A percentile compares a stretch with the other conserved stretches of the same genome.
Conservation (phyloP, 306 rosid species). For the Morella rubra region DNA sequence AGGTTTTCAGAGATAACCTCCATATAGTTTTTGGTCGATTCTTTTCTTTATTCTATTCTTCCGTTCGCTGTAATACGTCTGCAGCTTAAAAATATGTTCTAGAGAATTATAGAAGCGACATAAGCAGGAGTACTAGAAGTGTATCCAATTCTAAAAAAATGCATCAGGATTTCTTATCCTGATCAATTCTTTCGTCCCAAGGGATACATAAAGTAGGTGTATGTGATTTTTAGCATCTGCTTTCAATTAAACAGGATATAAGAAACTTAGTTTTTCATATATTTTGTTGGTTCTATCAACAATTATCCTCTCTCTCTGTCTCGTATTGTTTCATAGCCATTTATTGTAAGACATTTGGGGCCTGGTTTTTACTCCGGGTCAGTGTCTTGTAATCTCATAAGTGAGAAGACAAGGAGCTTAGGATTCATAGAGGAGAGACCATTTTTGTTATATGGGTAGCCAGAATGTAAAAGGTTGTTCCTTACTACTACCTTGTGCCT, state of each 20-base stretch:
- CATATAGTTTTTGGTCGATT: constrained; percentile 12
- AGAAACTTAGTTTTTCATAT: constrained; percentile 1
- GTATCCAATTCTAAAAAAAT: constrained; percentile 26
- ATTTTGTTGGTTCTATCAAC: not conserved
- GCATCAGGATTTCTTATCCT: constrained; percentile 13
- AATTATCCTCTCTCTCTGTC: not conserved
- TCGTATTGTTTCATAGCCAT: no score
- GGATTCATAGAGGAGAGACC: no score
- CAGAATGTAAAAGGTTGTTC: no score
- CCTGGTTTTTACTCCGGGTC: no score
- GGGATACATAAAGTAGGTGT: constrained; percentile 4
- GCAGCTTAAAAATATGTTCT: not conserved
- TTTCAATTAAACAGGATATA: constrained; percentile 26
- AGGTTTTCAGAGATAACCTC: constrained; percentile 7
- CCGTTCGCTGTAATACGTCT: constrained; percentile 23
- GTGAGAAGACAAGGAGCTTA: no score
- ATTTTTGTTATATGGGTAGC: no score
- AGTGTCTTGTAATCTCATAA: no score
- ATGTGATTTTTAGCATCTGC: constrained; percentile 9
- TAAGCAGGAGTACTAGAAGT: constrained; percentile 11
- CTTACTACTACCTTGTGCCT: no score
- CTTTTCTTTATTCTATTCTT: constrained; percentile 9
- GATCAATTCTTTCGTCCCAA: constrained; percentile 5
- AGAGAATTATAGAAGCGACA: constrained; percentile 14
- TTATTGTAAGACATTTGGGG: not conserved